Evolutionary conservation across 2,329 filamentous ascomycete species (phyloP), one percentile per base, ranked within the genome.

Genomic region (Calonectria pseudoreteaudii): DNA sequence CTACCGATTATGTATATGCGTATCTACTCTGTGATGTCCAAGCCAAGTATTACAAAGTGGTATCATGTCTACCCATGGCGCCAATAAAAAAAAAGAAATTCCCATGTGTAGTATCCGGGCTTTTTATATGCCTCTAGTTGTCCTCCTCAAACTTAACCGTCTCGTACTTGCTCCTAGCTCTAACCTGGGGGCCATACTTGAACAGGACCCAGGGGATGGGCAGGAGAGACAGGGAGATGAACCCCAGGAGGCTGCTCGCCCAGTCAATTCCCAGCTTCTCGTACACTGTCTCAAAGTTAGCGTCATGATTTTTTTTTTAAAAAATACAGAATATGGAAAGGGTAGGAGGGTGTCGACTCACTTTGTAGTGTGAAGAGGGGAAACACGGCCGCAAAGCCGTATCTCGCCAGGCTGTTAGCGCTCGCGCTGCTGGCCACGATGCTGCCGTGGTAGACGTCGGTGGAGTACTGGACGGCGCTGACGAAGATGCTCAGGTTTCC

Each of bases 401-500:
- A 93, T 30, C 91, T 83, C 1, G 89, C 84, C 14, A 93, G 83
- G 1, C 88, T 88, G 74, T 92, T 93, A 1, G 92, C 91, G 9
- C 89, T 90, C 64, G 90, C 84, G 0, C 90, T 90, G 72, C 88
- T 91, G 0, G 91, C 91, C 0, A 91, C 88, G 13, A 89, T 88
- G 18, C 86, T 84, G 0, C 88, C 86, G 4, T 88, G 86, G 76
- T 92, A 93, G 0, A 88, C 87, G 77, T 93, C 91, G 9, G 88
- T 83, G 1, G 88, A 85, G 77, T 92, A 93, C 78, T 86, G 86
- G 18, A 87, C 84, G 4, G 87, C 85, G 68, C 86, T 86, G 74
- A 91, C 86, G 76, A 93, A 93, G 2, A 93, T 84, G 73, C 87
- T 90, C 0, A 92, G 81, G 76, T 92, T 92, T 1, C 91, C 91